These are phyloP conservation scores for Mycena filopes DNA, from an alignment of 768 basidiomycete genomes.

Conservation along the genomic window DNA sequence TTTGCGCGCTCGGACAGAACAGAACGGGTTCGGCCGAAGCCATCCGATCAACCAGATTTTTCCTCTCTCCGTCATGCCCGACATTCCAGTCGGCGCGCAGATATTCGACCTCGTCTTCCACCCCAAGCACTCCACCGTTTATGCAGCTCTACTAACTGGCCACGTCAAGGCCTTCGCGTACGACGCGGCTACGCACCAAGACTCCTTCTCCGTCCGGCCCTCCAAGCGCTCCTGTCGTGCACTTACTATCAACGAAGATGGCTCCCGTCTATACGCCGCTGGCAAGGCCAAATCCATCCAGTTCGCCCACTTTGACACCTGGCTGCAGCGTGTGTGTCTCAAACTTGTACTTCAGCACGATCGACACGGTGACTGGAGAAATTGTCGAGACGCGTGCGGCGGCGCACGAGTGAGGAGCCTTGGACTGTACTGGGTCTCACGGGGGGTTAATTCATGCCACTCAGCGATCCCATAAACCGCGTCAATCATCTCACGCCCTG, in stretches of 20 bases:
- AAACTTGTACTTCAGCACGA: constrained; percentile 54
- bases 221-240: constrained; percentile 88
- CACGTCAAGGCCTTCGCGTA: constrained; percentile 86
- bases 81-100: constrained; percentile 79
- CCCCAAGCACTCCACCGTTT: constrained; percentile 76
- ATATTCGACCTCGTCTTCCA: constrained; percentile 94
- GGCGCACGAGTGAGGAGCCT: constrained; percentile 73
- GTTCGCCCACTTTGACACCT: constrained; percentile 51
- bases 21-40: too few species aligned
- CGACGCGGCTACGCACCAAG: constrained; percentile 68
- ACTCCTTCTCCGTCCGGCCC: constrained; percentile 71
- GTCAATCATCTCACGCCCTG: constrained; percentile 77
- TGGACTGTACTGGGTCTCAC: constrained; percentile 25
- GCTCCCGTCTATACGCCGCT: constrained; percentile 75
- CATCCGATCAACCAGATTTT: not conserved
- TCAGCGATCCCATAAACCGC: constrained; percentile 77
- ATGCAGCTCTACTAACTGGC: constrained; percentile 83
- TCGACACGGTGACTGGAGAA: constrained; percentile 72
- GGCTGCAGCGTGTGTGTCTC: constrained; percentile 17
- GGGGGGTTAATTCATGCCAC: constrained; percentile 47
- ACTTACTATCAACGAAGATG: constrained; percentile 74
- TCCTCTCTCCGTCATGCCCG: constrained; percentile 49
- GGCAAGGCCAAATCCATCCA: constrained; percentile 85
- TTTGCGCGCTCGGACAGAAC: too few species aligned
- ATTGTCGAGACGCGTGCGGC: constrained; percentile 57